Percentiles rank a stretch among this genome's conserved stretches.
These are phyloP conservation scores for Dissophora ornata DNA, from an alignment of 192 early-diverging fungal genomes.

Conservation along the genomic window DNA sequence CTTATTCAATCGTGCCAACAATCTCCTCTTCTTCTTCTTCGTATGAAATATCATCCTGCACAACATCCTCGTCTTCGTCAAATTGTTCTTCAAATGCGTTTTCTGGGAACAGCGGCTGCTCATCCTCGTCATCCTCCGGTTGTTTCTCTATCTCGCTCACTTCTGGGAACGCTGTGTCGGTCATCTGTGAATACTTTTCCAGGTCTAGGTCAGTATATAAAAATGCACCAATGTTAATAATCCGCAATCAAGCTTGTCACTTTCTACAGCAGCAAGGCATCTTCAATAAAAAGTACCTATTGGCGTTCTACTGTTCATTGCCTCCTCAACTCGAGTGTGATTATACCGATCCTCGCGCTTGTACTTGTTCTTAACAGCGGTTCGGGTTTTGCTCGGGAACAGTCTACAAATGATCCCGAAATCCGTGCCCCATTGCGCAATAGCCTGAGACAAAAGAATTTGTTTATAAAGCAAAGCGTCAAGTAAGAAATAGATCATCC, in stretches of 20 bases:
- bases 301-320: slow-evolving; percentile 34
- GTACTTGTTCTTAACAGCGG: slow-evolving; percentile 55
- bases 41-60: background rate
- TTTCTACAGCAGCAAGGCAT: too few relatives aligned
- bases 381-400: slow-evolving; percentile 51
- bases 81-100: slow-evolving; percentile 22
- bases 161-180: slow-evolving; percentile 27
- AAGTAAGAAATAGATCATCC: too few relatives aligned
- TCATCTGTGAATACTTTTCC: slow-evolving; percentile 33
- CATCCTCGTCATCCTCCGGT: slow-evolving; percentile 13
- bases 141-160: slow-evolving; percentile 18
- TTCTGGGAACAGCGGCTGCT: slow-evolving; percentile 1
- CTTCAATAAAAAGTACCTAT: too few relatives aligned
- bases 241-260: too few relatives aligned
- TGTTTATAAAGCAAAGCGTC: too few relatives aligned
- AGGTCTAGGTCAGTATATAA: slow-evolving; percentile 15
- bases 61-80: slow-evolving; percentile 11
- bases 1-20: slow-evolving; percentile 19
- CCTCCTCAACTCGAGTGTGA: slow-evolving; percentile 31
- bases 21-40: slow-evolving; percentile 43
- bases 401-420: slow-evolving; percentile 55
- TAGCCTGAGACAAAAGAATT: slow-evolving; percentile 21
- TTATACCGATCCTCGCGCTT: slow-evolving; percentile 55
- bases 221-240: background rate
- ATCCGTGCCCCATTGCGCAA: slow-evolving; percentile 61